Percentiles rank a stretch among this genome's conserved stretches.
phyloP scores from a whole-genome alignment of 2,329 filamentous ascomycete genomes.

The Pseudogymnoascus sp. region DNA sequence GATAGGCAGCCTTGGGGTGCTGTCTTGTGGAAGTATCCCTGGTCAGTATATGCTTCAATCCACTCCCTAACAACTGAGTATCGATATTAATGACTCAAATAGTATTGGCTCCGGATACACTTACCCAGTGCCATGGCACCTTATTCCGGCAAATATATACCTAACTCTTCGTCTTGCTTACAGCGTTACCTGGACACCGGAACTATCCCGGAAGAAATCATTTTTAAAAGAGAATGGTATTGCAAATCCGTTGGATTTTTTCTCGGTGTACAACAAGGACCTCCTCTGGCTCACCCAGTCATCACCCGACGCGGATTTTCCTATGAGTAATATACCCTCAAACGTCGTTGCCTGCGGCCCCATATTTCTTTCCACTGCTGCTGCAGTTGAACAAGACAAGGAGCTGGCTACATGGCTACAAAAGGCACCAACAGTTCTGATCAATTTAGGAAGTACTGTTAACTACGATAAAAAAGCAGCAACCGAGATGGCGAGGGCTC shows the following conservation, averaged over 20 bases:
- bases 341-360: constrained; percentile 39
- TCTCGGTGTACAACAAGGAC: constrained; percentile 26
- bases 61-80: neutral
- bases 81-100: neutral
- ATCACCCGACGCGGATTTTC: constrained; percentile 25
- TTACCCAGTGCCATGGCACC: constrained; percentile 37
- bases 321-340: constrained; percentile 29
- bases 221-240: neutral
- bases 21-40: constrained; percentile 31
- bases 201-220: neutral
- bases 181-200: neutral
- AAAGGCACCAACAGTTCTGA: constrained; percentile 35
- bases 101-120: constrained; percentile 37
- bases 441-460: constrained; percentile 37
- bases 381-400: constrained; percentile 32
- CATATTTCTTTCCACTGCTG: constrained; percentile 30
- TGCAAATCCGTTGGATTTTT: neutral
- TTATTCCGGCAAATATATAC: constrained; percentile 35
- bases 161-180: constrained; percentile 26
- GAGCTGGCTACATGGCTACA: constrained; percentile 36
- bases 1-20: constrained; percentile 31
- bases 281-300: constrained; percentile 21
- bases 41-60: constrained; percentile 25
- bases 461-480: constrained; percentile 24
- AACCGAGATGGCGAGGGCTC: constrained; percentile 30